Conservation (phyloP, 495 filamentous ascomycete genomes). For the Emericellopsis terricola region DNA sequence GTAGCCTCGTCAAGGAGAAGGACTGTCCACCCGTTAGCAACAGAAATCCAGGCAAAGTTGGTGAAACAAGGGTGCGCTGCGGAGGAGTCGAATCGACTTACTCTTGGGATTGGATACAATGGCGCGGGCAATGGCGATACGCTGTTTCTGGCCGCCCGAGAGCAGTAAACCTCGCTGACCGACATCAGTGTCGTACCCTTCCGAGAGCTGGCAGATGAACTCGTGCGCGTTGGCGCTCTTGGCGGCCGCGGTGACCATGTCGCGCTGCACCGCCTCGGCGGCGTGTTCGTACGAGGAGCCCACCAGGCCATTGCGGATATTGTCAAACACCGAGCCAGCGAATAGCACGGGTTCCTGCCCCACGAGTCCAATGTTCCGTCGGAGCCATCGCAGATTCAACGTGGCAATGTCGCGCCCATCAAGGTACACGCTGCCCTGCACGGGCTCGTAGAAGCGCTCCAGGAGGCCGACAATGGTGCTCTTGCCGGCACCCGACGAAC, state of each 20-base stretch:
- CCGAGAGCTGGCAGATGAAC: constrained; percentile 24
- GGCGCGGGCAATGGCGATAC: constrained; percentile 47
- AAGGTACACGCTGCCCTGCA: constrained; percentile 16
- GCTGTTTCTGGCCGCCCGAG: constrained; percentile 31
- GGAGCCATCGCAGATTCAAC: constrained; percentile 32
- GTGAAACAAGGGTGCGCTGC: too few species aligned
- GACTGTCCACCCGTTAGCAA: too few species aligned
- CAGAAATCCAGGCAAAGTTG: too few species aligned
- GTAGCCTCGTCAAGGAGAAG: constrained; percentile 75
- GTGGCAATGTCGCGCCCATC: constrained; percentile 22
- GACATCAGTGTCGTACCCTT: constrained; percentile 29
- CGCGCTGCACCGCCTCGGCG: constrained; percentile 15
- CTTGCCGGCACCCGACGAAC: constrained; percentile 43
- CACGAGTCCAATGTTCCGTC: constrained; percentile 32
- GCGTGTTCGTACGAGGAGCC: constrained; percentile 22
- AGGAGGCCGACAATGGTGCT: constrained; percentile 64
- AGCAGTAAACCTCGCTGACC: constrained; percentile 19
- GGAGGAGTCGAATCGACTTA: too few species aligned
- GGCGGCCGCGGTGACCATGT: constrained; percentile 21
- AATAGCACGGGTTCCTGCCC: constrained; percentile 30
- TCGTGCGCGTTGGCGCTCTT: constrained; percentile 19
- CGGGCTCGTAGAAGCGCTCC: constrained; percentile 64
- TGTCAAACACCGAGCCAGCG: constrained; percentile 15
- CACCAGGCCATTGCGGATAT: constrained; percentile 29
- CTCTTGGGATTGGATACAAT: constrained; percentile 48